Evolutionary conservation across 306 rosid species (phyloP), one percentile per base, ranked within the genome.

Genomic region (Glycine tomentella): DNA sequence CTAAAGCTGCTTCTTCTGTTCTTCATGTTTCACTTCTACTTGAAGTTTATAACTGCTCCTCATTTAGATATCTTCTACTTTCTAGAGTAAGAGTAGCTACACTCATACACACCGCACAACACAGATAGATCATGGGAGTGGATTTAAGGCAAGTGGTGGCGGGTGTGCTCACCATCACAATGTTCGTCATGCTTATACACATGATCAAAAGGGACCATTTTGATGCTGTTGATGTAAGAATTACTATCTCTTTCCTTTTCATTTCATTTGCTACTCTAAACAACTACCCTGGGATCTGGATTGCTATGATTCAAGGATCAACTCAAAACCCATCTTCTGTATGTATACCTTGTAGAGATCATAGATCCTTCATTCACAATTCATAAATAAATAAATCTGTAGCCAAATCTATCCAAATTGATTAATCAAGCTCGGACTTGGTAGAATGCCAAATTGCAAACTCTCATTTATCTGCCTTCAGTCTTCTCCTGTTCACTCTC

Each of bases 121-220:
- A 62, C 6, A 66, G 52, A 64, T 25, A 66, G 52, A 64, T 25
- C 70, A 91, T 92, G 98, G 97, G 97, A 38, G 91, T 90, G 75
- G 99, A 96, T 92, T 90, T 96, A 89, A 93, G 98, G 86, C 99
- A 96, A 85, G 92, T 96, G 11, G 95, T 96, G 77, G 99, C 99
- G 5, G 99, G 94, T 13, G 64, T 92, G 0, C 91, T 96, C 69
- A 96, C 99, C 4, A 20, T 96, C 48, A 89, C 98, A 9, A 96
- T 96, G 99, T 96, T 96, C 78, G 92, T 96, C 36, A 93, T 96
- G 99, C 99, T 96, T 72, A 97, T 97, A 4, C 88, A 93, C 65
- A 96, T 96, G 99, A 93, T 96, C 89, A 96, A 96, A 85, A 90
- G 98, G 75, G 99, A 96, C 87, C 93, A 96, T 90, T 93, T 96